Evolutionary conservation across 805 yeast species (phyloP).

Genomic region (Metschnikowia bowlesiae): DNA sequence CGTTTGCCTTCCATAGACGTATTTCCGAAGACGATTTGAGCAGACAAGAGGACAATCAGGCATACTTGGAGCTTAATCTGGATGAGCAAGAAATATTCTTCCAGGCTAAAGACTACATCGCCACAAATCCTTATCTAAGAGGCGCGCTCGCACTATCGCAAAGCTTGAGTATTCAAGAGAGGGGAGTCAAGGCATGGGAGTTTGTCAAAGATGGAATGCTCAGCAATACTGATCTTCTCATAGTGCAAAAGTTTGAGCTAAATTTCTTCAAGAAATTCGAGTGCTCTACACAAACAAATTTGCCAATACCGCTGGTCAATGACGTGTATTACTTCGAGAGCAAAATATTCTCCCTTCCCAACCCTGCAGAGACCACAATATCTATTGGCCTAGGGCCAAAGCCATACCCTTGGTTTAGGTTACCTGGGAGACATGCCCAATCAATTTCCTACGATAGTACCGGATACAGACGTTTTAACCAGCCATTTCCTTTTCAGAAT

Average conservation of each 20-base stretch:
- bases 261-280: constrained; percentile 56
- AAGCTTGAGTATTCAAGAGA: constrained; percentile 68
- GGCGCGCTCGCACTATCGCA: constrained; percentile 56
- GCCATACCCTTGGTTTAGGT: constrained; percentile 90
- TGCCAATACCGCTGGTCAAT: constrained; percentile 78
- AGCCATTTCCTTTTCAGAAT: constrained; percentile 54
- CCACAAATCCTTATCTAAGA: constrained; percentile 28
- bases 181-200: constrained; percentile 88
- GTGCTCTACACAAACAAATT: constrained; percentile 69
- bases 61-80: constrained; percentile 47
- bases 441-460: constrained; percentile 85
- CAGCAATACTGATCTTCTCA: constrained; percentile 52
- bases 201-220: constrained; percentile 58
- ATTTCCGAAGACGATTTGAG: constrained; percentile 5
- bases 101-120: constrained; percentile 52
- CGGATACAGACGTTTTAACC: constrained; percentile 75
- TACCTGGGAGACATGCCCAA: constrained; percentile 87
- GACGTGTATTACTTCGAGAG: constrained; percentile 88
- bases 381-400: constrained; percentile 78
- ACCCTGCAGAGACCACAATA: constrained; percentile 50
- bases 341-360: constrained; percentile 69
- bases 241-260: constrained; percentile 62
- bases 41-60: constrained; percentile 16
- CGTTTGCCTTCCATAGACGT: constrained; percentile 2
- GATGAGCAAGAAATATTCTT: constrained; percentile 67